These are phyloP conservation scores for Phytophthora citrophthora DNA, from an alignment of 352 stramenopile species.

Conservation along the genomic window DNA sequence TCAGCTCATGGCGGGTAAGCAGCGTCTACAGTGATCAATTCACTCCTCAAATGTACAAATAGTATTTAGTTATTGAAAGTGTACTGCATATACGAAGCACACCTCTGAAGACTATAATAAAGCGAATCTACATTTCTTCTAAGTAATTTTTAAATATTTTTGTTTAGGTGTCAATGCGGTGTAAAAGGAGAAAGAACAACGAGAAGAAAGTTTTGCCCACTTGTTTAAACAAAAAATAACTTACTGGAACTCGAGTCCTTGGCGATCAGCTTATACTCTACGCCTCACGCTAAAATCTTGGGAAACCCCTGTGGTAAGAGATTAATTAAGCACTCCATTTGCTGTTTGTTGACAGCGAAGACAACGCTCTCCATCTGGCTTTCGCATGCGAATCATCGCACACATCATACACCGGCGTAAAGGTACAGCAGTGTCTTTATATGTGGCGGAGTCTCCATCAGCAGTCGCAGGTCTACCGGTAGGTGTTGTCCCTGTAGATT, in stretches of 20 bases:
- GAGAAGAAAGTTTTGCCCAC: too few relatives aligned
- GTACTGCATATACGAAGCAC: neutral
- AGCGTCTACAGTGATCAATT: constrained; percentile 7
- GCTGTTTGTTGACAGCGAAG: constrained; percentile 43
- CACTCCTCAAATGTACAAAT: constrained; percentile 13
- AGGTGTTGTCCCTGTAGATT: neutral
- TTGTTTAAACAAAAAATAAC: too few relatives aligned
- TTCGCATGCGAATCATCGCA: constrained; percentile 53
- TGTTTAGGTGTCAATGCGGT: too few relatives aligned
- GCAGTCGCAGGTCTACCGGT: neutral
- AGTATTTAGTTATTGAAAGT: constrained; percentile 33
- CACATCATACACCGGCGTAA: constrained; percentile 45
- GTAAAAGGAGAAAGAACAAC: too few relatives aligned
- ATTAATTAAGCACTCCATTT: constrained; percentile 4
- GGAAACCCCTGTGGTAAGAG: too few relatives aligned
- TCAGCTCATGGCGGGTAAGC: neutral
- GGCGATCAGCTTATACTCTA: neutral
- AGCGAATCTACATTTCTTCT: neutral
- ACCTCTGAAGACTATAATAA: constrained; percentile 8
- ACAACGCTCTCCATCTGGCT: constrained; percentile 43
- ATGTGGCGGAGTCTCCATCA: neutral
- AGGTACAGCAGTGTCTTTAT: constrained; percentile 12
- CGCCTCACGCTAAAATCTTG: neutral
- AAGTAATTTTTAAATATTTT: too few relatives aligned
- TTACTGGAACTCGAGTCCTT: too few relatives aligned